Conservation (phyloP, 495 filamentous ascomycete genomes). For the Penicillium diatomitis region DNA sequence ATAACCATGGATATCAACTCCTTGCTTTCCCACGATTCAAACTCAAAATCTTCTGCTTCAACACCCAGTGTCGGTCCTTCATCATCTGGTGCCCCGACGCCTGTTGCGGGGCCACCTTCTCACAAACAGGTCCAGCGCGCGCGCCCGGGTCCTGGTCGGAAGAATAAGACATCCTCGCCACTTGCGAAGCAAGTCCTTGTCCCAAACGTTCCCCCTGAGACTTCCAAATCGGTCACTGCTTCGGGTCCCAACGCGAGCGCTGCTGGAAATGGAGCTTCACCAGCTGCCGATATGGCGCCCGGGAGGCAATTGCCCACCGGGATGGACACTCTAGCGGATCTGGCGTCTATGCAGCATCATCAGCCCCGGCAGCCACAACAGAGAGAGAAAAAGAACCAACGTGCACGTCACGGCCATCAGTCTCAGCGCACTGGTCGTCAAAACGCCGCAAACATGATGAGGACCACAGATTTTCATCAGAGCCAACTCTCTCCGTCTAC, state of each 20-base stretch:
- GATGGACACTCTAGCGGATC: constrained; percentile 58
- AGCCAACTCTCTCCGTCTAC: constrained; percentile 41
- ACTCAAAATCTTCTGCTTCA: constrained; percentile 37
- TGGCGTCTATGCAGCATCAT: constrained; percentile 58
- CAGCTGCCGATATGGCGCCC: constrained; percentile 22
- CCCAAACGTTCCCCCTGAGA: constrained; percentile 23
- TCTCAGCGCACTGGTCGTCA: constrained; percentile 17
- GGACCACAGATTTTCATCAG: constrained; percentile 39
- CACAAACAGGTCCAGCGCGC: constrained; percentile 28
- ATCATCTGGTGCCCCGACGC: constrained; percentile 20
- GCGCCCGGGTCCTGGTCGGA: constrained; percentile 24
- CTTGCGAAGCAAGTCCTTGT: constrained; percentile 35
- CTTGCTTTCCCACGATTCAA: constrained; percentile 59
- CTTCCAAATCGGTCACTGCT: constrained; percentile 21
- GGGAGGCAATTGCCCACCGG: constrained; percentile 46
- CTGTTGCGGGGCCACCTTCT: constrained; percentile 21
- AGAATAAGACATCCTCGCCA: constrained; percentile 33
- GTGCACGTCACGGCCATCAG: not conserved
- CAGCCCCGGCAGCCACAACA: constrained; percentile 30
- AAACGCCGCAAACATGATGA: constrained; percentile 32
- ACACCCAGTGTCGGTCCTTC: constrained; percentile 29
- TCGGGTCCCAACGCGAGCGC: constrained; percentile 19
- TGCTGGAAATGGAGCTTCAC: constrained; percentile 25
- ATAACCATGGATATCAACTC: constrained; percentile 62
- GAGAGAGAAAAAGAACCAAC: not conserved